These are phyloP conservation scores for Ustilago trichophora DNA, from an alignment of 1,284 basidiomycete species.

Conservation along the genomic window DNA sequence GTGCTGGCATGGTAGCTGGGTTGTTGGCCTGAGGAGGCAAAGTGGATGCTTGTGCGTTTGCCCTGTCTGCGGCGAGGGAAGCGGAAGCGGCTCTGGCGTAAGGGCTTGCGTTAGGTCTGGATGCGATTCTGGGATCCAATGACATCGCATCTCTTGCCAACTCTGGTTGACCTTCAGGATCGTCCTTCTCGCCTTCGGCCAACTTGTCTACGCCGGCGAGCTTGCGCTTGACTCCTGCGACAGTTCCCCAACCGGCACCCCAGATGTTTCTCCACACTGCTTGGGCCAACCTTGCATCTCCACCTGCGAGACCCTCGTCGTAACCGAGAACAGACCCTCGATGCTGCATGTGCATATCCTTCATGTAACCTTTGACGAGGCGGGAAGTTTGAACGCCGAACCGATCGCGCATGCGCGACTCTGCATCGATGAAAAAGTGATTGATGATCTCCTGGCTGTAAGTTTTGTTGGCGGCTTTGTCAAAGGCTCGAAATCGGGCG, in stretches of 20 bases:
- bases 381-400: conserved; percentile 78
- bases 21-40: conserved; percentile 18
- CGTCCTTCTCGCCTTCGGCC: conserved; percentile 53
- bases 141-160: conserved; percentile 48
- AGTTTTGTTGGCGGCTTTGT: conserved; percentile 73
- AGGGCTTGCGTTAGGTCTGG: conserved; percentile 24
- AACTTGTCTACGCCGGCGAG: conserved; percentile 53
- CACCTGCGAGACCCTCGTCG: conserved; percentile 76
- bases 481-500: conserved; percentile 85
- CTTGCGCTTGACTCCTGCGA: conserved; percentile 68
- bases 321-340: conserved; percentile 82
- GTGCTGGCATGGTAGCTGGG: conserved; percentile 20
- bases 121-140: conserved; percentile 28
- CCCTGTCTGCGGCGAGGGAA: conserved; percentile 21
- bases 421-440: conserved; percentile 95
- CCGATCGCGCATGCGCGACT: conserved; percentile 82
- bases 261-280: conserved; percentile 93
- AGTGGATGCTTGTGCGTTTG: conserved; percentile 16
- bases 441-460: conserved; percentile 86
- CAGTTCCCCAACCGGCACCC: conserved; percentile 68
- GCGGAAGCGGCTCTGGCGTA: conserved; percentile 37
- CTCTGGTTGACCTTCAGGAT: conserved; percentile 70
- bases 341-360: conserved; percentile 88
- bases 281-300: conserved; percentile 72
- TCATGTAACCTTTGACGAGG: conserved; percentile 88